Conservation (phyloP, 176 grass and related monocot species). For the Ananas comosus region DNA sequence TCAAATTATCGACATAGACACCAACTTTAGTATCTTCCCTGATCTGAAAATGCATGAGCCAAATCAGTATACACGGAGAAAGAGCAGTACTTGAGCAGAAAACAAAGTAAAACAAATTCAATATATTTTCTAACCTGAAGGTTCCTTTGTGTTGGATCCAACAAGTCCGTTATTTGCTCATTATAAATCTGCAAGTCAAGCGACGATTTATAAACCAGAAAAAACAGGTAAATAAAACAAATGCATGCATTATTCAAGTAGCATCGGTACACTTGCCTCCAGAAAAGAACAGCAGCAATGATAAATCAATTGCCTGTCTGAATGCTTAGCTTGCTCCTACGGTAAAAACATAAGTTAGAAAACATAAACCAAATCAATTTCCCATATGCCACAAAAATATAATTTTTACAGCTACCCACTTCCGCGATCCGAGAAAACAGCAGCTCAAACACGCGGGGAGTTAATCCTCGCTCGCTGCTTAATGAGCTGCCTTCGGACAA, state of each 20-base stretch:
- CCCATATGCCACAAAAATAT: conserved; percentile 4
- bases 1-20: conserved; percentile 94
- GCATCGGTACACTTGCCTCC: conserved; percentile 47
- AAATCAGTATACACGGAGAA: conserved; percentile 24
- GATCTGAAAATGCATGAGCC: conserved; percentile 44
- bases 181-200: conserved; percentile 77
- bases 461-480: conserved; percentile 59
- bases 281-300: conserved; percentile 88
- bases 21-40: conserved; percentile 90
- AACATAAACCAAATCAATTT: conserved; percentile 2
- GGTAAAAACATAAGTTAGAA: conserved; percentile 24
- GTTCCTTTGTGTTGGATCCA: conserved; percentile 59
- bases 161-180: conserved; percentile 98
- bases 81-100: neutral
- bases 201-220: conserved; percentile 5
- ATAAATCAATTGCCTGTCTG: conserved; percentile 67
- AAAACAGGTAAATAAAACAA: neutral
- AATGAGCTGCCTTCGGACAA: conserved; percentile 50
- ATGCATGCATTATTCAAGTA: neutral
- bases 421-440: conserved; percentile 89
- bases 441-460: conserved; percentile 91
- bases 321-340: conserved; percentile 85
- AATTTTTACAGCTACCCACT: conserved; percentile 27
- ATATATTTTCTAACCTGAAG: conserved; percentile 63
- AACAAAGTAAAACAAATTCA: conserved; percentile 7